These are phyloP conservation scores for Sarocladiaceae sp. DNA, from an alignment of 2,329 filamentous ascomycete species.

Conservation along the genomic window DNA sequence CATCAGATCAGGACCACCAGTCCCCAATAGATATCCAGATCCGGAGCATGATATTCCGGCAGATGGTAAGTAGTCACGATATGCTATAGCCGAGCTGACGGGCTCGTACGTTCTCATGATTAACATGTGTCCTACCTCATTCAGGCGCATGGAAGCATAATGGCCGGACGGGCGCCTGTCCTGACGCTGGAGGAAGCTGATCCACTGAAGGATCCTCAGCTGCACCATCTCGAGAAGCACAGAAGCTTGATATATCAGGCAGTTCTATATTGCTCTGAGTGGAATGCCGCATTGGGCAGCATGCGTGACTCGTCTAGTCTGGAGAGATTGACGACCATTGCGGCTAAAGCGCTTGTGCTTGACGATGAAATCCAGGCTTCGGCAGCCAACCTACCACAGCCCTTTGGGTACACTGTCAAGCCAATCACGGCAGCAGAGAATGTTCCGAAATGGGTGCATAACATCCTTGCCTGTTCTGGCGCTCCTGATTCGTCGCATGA, in stretches of 20 bases:
- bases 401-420: background rate
- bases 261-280: background rate
- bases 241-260: background rate
- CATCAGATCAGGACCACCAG: background rate
- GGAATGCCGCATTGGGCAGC: background rate
- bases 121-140: background rate
- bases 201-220: background rate
- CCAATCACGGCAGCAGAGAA: background rate
- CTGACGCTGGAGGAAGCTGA: background rate
- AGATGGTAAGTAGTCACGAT: constrained; percentile 4
- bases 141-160: background rate
- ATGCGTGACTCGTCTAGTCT: background rate
- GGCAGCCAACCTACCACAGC: background rate
- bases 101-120: too few species aligned
- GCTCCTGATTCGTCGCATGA: constrained; percentile 1
- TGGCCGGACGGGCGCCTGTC: background rate
- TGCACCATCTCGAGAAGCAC: background rate
- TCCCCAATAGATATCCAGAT: constrained; percentile 3
- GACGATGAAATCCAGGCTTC: background rate
- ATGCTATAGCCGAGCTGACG: too few species aligned
- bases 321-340: background rate
- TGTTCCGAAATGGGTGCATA: background rate
- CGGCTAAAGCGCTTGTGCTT: background rate
- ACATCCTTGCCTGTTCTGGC: background rate
- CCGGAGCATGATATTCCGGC: constrained; percentile 2